Evolutionary conservation across 1,139 yeast genomes (phyloP).

Genomic region (Suhomyces yuchorum): DNA sequence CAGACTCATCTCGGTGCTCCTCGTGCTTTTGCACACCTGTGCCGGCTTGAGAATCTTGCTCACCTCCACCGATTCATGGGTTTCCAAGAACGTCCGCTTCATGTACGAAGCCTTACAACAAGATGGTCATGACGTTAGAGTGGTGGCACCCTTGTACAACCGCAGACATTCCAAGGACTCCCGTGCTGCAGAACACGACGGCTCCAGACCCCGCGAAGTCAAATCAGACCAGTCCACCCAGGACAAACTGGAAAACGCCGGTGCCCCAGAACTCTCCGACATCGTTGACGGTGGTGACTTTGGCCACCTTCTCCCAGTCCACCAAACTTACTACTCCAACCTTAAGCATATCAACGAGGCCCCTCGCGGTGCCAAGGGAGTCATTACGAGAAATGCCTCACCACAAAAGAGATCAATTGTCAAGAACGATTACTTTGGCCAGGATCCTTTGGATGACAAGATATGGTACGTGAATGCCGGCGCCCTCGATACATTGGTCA

Average conservation of each 20-base stretch:
- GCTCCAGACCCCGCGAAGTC: neutral
- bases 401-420: slow-evolving; percentile 5
- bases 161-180: neutral
- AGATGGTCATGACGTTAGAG: slow-evolving; percentile 34
- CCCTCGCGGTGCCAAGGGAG: slow-evolving; percentile 25
- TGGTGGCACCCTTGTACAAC: slow-evolving; percentile 38
- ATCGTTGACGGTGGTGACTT: slow-evolving; percentile 37
- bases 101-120: slow-evolving; percentile 29
- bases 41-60: slow-evolving; percentile 33
- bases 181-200: neutral
- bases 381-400: slow-evolving; percentile 16
- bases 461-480: slow-evolving; percentile 45
- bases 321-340: slow-evolving; percentile 34
- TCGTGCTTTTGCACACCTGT: slow-evolving; percentile 10
- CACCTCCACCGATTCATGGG: slow-evolving; percentile 46
- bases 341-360: slow-evolving; percentile 20
- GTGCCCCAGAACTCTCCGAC: slow-evolving; percentile 2
- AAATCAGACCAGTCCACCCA: neutral
- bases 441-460: slow-evolving; percentile 37
- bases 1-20: slow-evolving; percentile 2
- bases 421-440: slow-evolving; percentile 26
- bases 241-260: slow-evolving; percentile 2
- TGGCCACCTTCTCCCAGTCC: slow-evolving; percentile 36
- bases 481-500: slow-evolving; percentile 32
- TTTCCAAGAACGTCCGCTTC: slow-evolving; percentile 35